Base-by-base conservation (phyloP, 1,284 basidiomycete species). In the Flammula alnicola region DNA sequence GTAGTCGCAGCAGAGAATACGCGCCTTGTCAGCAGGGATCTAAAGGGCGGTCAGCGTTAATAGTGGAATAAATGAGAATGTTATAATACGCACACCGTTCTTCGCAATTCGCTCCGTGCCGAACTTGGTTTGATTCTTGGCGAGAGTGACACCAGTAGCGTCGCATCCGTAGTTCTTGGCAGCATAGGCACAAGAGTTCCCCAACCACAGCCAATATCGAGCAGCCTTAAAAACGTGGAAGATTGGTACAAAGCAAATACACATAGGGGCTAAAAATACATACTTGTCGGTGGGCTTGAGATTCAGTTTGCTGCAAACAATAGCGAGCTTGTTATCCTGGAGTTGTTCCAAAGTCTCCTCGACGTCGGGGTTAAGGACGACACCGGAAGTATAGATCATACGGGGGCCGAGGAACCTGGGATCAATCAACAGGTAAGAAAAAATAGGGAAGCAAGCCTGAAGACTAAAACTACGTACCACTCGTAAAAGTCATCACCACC, bases 181-280 rank as follows among this genome's bases (percentile, higher is more conserved):
- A 23, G 96, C 96, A 66, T 95, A 98, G 1, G 96, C 87, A 86
- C 82, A 48, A 99, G 85, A 1, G 97, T 98, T 25, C 96, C 97
- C 97, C 96, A 99, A 42, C 97, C 97, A 67, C 97, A 99, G 27
- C 96, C 96, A 58, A 98, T 92, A 63, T 95, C 93, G 49, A 99
- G 85, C 27, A 98, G 78, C 56, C 84, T 75, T 32, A 12, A 38
- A 35, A 17, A n/a, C 26, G 31, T 17, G 3, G 19, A 22, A 31
- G 1, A 26, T 35, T 12, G 37, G 43, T 11, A 23, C 46, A 2
- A 5, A 41, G 14, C 2, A 16, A 2, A 12, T 2, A 1, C 4
- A 5, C 8, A 31, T 6, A 16, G n/a, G 5, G 20, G 2, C 17
- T 43, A 14, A 23, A 38, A 6, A 11, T 3, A 55, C 65, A 6